Percentiles rank a stretch among this genome's conserved stretches.
phyloP scores from a whole-genome alignment of 768 basidiomycete species.

The Suillus subalutaceus region DNA sequence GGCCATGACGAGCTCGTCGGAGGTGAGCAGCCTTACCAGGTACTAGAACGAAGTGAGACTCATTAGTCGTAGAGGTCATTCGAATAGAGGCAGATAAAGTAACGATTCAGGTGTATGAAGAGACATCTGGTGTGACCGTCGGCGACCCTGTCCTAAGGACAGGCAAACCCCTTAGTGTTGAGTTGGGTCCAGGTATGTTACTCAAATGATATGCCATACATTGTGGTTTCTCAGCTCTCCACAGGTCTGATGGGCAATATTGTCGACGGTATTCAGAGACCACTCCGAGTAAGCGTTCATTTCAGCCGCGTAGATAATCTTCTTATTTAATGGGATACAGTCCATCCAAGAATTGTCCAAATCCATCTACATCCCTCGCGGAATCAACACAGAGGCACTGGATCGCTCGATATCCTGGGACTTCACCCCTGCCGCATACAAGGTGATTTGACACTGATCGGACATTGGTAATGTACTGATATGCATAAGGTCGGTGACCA shows the following conservation, averaged over 20 bases:
- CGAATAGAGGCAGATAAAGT: conserved; percentile 98
- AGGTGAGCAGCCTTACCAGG: conserved; percentile 51
- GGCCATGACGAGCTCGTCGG: conserved; percentile 98
- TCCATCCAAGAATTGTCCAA: conserved; percentile 96
- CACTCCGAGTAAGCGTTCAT: conserved; percentile 66
- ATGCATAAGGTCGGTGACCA: conserved; percentile 85
- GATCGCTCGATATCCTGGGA: conserved; percentile 93
- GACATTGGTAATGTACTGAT: conserved; percentile 14
- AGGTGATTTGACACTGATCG: conserved; percentile 44
- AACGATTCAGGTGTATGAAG: conserved; percentile 99
- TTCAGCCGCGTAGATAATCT: conserved; percentile 11
- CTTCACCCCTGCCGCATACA: conserved; percentile 82
- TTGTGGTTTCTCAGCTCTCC: conserved; percentile 10
- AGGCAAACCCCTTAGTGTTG: conserved; percentile 96
- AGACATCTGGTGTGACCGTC: conserved; percentile 98
- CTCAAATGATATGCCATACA: background rate
- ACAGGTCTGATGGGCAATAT: conserved; percentile 99
- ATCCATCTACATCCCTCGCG: conserved; percentile 99
- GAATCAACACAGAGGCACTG: conserved; percentile 96
- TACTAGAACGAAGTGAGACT: conserved; percentile 13
- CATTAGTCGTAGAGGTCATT: conserved; percentile 83
- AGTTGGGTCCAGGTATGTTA: conserved; percentile 88
- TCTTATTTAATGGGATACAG: conserved; percentile 33
- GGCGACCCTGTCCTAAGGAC: conserved; percentile 98
- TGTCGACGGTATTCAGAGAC: conserved; percentile 96